Conservation (phyloP, 768 basidiomycete species). For the Leccinum barrowsii region DNA sequence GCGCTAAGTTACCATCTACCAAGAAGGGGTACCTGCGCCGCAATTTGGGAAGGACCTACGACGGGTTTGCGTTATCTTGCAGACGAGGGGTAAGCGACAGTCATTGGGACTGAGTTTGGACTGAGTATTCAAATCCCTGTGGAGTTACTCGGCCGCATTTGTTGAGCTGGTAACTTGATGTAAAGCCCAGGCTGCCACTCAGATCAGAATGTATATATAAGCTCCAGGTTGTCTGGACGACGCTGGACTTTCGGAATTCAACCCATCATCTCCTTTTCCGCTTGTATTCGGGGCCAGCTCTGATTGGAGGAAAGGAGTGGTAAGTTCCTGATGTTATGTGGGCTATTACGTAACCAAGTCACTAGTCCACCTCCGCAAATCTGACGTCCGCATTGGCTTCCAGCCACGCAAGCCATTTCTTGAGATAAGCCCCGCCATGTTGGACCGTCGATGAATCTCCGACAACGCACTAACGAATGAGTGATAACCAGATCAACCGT, state of each 20-base stretch:
- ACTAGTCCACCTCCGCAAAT: slow-evolving; percentile 56
- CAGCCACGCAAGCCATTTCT: slow-evolving; percentile 88
- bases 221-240: background rate
- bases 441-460: slow-evolving; percentile 91
- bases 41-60: too few species aligned
- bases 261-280: background rate
- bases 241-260: background rate
- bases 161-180: background rate
- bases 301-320: background rate
- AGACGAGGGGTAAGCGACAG: too few species aligned
- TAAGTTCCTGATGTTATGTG: background rate
- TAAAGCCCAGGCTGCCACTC: too few species aligned
- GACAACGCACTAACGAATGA: slow-evolving; percentile 65
- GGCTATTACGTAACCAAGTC: background rate
- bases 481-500: too few species aligned
- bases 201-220: background rate
- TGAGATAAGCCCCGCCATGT: slow-evolving; percentile 81
- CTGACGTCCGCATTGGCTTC: slow-evolving; percentile 88
- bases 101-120: too few species aligned
- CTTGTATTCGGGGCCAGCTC: background rate
- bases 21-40: too few species aligned
- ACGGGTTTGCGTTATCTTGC: too few species aligned
- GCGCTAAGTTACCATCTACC: too few species aligned
- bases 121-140: background rate
- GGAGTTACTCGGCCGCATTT: background rate